A percentile compares a stretch with the other conserved stretches of the same genome.
Evolutionary conservation across 2,329 filamentous ascomycete species (phyloP).

Genomic region (Epichloe amarillans): DNA sequence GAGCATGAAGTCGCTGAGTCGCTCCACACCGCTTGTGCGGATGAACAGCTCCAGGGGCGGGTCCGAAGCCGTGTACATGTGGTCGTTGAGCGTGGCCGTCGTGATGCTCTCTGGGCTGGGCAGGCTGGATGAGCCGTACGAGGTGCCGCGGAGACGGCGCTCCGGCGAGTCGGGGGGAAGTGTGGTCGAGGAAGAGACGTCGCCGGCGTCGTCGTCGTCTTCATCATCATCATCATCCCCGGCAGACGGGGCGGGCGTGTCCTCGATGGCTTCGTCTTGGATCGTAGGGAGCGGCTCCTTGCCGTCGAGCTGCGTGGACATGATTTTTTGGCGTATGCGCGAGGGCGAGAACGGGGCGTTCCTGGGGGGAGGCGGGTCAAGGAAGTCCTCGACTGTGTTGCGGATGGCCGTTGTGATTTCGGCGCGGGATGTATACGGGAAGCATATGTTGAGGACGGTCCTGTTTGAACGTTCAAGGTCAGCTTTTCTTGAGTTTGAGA

Average conservation of each 20-base stretch:
- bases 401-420: slow-evolving; percentile 88
- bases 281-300: slow-evolving; percentile 35
- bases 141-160: slow-evolving; percentile 21
- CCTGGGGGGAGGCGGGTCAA: slow-evolving; percentile 50
- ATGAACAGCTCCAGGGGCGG: slow-evolving; percentile 86
- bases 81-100: slow-evolving; percentile 63
- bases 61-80: slow-evolving; percentile 76
- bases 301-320: slow-evolving; percentile 47
- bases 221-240: slow-evolving; percentile 24
- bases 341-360: slow-evolving; percentile 73
- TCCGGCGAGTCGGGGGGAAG: slow-evolving; percentile 40
- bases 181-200: slow-evolving; percentile 41
- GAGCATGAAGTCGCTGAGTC: slow-evolving; percentile 94
- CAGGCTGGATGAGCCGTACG: slow-evolving; percentile 24
- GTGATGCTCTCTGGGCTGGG: slow-evolving; percentile 80
- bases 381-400: slow-evolving; percentile 77
- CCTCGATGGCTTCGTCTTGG: slow-evolving; percentile 21
- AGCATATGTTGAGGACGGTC: slow-evolving; percentile 76
- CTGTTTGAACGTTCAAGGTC: slow-evolving; percentile 19
- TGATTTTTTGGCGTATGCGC: slow-evolving; percentile 75
- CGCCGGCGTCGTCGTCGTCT: slow-evolving; percentile 32
- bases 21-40: slow-evolving; percentile 82
- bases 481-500: background rate
- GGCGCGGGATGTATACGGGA: slow-evolving; percentile 90
- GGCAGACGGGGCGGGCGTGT: background rate